phyloP scores from a whole-genome alignment of 1,284 basidiomycete species.

The Prillingera fragicola region DNA sequence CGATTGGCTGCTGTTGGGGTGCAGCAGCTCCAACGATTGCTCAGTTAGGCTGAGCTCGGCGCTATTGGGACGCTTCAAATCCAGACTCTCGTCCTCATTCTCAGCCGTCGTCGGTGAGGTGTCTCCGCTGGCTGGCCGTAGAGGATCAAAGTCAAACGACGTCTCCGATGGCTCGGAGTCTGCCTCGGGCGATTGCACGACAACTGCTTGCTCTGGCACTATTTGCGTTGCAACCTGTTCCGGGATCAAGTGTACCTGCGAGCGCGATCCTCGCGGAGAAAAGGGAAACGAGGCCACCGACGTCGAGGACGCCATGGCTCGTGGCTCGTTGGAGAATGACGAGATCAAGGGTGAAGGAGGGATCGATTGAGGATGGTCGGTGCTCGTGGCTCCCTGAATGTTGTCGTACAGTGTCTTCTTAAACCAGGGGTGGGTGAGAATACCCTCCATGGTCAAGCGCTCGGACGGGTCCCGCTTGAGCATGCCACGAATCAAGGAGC shows the following conservation, averaged over 20 bases:
- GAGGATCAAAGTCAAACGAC: constrained; percentile 28
- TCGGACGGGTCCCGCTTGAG: constrained; percentile 72
- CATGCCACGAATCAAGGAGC: constrained; percentile 70
- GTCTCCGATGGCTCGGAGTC: constrained; percentile 33
- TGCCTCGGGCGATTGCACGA: constrained; percentile 15
- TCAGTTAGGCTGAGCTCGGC: constrained; percentile 38
- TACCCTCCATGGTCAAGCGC: constrained; percentile 74
- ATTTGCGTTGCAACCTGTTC: not conserved
- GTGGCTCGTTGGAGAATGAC: constrained; percentile 18
- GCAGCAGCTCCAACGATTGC: constrained; percentile 31
- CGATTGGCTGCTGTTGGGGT: constrained; percentile 49
- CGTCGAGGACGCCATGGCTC: constrained; percentile 5
- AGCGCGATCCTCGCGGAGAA: constrained; percentile 31
- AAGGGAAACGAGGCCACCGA: constrained; percentile 17
- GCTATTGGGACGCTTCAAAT: constrained; percentile 26
- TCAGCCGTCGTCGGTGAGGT: constrained; percentile 45
- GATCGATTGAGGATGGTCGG: constrained; percentile 21
- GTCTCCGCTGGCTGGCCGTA: constrained; percentile 23
- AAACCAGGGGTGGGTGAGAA: constrained; percentile 90
- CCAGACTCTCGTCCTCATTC: constrained; percentile 24
- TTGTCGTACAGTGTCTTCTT: constrained; percentile 50
- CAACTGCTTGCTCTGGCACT: too few species aligned
- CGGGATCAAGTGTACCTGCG: constrained; percentile 6
- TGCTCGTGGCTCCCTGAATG: constrained; percentile 28
- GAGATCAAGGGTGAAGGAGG: constrained; percentile 14